Evolutionary conservation across 441 rosid genomes (phyloP).

Genomic region (Adansonia rubrostipa): DNA sequence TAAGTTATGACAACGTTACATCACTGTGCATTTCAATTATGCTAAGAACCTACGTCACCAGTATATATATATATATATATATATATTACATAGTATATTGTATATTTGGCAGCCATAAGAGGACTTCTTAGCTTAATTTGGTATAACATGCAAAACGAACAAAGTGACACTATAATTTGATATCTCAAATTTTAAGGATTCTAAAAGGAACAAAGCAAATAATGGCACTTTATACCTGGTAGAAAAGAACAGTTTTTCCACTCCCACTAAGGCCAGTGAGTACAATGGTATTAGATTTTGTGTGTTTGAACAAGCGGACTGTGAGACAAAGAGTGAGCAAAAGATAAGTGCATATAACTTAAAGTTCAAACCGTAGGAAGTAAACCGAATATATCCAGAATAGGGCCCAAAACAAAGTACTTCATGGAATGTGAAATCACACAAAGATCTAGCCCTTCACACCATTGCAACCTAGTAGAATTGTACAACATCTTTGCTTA

Average conservation of each 20-base stretch:
- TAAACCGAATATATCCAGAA: not conserved
- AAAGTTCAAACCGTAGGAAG: constrained; percentile 8
- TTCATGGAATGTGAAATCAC: constrained; percentile 1
- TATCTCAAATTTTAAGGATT: not conserved
- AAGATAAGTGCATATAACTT: constrained; percentile 3
- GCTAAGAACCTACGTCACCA: not conserved
- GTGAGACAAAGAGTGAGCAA: constrained; percentile 27
- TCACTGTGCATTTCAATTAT: not conserved
- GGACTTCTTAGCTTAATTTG: not conserved
- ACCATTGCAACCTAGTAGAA: not conserved
- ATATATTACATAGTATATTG: not conserved
- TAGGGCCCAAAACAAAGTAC: constrained; percentile 1
- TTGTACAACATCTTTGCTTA: not conserved
- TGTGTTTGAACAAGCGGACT: constrained; percentile 62
- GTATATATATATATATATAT: not conserved
- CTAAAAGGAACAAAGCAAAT: constrained; percentile 12
- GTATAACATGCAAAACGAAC: not conserved
- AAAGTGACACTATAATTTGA: not conserved
- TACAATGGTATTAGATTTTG: constrained; percentile 71
- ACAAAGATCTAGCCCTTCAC: not conserved
- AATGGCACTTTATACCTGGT: constrained; percentile 56
- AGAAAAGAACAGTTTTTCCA: constrained; percentile 81
- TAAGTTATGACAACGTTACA: constrained; percentile 27
- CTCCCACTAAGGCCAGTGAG: constrained; percentile 79
- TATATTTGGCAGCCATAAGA: not conserved